Evolutionary conservation across 2,329 filamentous ascomycete genomes (phyloP).

Genomic region (Ceratocystis colombiana): DNA sequence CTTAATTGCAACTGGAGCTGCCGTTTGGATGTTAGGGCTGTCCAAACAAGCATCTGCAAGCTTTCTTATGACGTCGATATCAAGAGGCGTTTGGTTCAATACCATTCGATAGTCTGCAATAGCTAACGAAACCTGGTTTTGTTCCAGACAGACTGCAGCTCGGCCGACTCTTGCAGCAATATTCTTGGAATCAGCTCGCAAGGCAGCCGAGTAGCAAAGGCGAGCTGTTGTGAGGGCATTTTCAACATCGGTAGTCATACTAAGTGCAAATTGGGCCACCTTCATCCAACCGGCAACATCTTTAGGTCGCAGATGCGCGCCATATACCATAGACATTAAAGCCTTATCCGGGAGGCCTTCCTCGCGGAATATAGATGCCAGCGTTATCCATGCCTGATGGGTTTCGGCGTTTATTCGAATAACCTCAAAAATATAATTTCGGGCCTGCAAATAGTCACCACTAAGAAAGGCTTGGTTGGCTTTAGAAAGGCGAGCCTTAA

Average conservation of each 20-base stretch:
- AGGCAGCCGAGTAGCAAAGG: conserved; percentile 50
- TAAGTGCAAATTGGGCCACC: conserved; percentile 47
- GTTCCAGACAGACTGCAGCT: conserved; percentile 47
- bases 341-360: conserved; percentile 48
- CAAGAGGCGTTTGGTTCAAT: conserved; percentile 43
- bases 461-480: conserved; percentile 60
- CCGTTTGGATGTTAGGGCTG: conserved; percentile 38
- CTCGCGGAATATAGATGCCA: conserved; percentile 53
- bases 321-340: conserved; percentile 50
- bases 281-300: conserved; percentile 50
- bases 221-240: conserved; percentile 43
- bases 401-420: conserved; percentile 60
- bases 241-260: conserved; percentile 35
- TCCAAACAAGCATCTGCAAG: conserved; percentile 49
- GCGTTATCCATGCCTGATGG: conserved; percentile 53
- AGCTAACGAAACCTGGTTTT: conserved; percentile 45
- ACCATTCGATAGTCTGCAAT: conserved; percentile 48
- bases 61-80: conserved; percentile 46
- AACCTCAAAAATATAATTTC: conserved; percentile 50
- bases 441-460: conserved; percentile 49
- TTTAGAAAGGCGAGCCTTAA: conserved; percentile 55
- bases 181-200: conserved; percentile 48
- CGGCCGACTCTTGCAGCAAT: conserved; percentile 50
- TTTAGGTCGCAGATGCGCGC: conserved; percentile 53
- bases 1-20: conserved; percentile 36